Percentiles rank a stretch among this genome's conserved stretches.
phyloP scores from a whole-genome alignment of 2,329 filamentous ascomycete genomes.

The Botrytis hyacinthi region DNA sequence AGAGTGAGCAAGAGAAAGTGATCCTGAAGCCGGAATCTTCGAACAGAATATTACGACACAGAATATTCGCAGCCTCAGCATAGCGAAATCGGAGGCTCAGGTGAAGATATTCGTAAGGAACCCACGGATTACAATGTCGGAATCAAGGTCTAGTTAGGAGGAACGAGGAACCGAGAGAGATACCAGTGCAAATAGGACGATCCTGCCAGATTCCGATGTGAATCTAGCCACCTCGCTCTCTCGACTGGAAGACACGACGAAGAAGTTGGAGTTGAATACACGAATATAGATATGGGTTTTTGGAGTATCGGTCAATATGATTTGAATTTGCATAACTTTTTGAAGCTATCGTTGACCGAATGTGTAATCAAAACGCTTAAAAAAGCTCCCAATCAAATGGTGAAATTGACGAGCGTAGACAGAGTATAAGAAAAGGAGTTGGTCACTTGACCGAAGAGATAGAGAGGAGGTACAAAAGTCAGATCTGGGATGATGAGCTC shows the following conservation, averaged over 20 bases:
- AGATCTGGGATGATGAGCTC: background rate
- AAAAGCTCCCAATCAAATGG: background rate
- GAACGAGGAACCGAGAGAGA: background rate
- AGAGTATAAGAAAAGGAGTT: background rate
- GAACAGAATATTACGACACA: too few species aligned
- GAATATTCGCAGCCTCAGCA: too few species aligned
- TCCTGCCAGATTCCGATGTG: fast-evolving
- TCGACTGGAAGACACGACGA: background rate
- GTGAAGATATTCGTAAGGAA: too few species aligned
- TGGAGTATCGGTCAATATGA: background rate
- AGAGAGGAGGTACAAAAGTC: background rate
- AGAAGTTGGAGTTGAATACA: background rate
- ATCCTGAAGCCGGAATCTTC: background rate
- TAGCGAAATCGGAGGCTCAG: too few species aligned
- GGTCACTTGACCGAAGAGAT: background rate
- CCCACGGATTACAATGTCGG: too few species aligned
- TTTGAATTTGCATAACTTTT: background rate
- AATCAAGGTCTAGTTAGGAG: background rate
- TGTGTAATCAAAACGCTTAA: background rate
- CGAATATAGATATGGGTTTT: background rate
- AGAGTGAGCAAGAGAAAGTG: background rate
- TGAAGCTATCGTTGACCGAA: too few species aligned
- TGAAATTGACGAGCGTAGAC: background rate
- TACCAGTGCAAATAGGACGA: background rate
- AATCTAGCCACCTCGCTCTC: background rate